Evolutionary conservation across 2,329 filamentous ascomycete genomes (phyloP), one percentile per base, ranked within the genome.

Genomic region (Xylariaceae sp.): DNA sequence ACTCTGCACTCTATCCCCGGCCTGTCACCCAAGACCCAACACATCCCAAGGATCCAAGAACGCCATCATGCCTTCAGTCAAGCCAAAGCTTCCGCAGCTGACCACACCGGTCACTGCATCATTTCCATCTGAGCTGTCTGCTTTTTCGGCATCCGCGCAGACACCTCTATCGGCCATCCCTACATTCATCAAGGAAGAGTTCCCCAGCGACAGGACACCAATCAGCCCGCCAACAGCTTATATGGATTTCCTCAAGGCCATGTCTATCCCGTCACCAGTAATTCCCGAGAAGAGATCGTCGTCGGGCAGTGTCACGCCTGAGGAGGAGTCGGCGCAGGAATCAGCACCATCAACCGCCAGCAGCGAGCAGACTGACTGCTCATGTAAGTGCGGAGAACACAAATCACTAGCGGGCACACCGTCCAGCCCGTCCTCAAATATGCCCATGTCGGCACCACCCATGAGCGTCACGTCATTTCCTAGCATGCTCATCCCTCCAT

Each of bases 181-280:
- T 27, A 74, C 75, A 49, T 77, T 80, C 60, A 81, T 91, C 75
- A 92, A 91, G 69, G 73, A 73, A 47, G 80, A 87, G 59, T 66
- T 60, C 45, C 58, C 62, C 77, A 84, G 51, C 70, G 70, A 83
- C 50, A 86, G 84, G 71, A 96, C 91, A 5, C 91, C 91, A 43
- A 95, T 97, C 68, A 95, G 88, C 45, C 92, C 92, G 45, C 92
- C 92, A 3, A 77, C 81, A 18, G 91, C 92, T 50, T 97, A 97
- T 67, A 86, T 89, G 58, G 90, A 97, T 64, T 97, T 96, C 66
- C 83, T 97, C 55, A 92, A 90, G 71, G 84, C 85, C 52, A 83
- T 95, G 71, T 86, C 86, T 15, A 76, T 90, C 51, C 82, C 84
- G 64, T 90, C 85, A 55, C 87, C 88, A 9, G 71, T 81, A 42